Base-by-base conservation (phyloP, 352 stramenopile genomes). In the Phytophthora ohioensis region DNA sequence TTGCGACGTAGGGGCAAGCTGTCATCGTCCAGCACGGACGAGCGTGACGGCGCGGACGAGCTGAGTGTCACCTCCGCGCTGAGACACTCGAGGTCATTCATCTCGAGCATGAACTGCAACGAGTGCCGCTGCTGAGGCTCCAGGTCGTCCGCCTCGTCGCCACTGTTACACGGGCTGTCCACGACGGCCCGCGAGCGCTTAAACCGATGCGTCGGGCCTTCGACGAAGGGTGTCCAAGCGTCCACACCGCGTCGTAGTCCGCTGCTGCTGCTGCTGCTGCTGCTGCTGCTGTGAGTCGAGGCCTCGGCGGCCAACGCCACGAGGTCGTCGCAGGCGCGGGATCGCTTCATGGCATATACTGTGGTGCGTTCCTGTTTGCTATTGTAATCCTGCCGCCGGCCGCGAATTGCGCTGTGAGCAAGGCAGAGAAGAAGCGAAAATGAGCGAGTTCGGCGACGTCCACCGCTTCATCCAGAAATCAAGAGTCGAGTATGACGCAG, bases 261-360 rank as follows among this genome's bases (percentile, higher is more conserved):
- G 57, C 35, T 10, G 47, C 46, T 59, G 58, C 10, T 66, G 32
- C 34, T 62, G 36, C 46, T 46, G 45, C 35, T 10, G 47, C 46
- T 59, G 58, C 10, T 66, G 32, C 34, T 62, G 36, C 46, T 46
- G 45, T 46, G 49, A 57, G 51, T 13, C 0, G 43, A 57, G 49
- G 74, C 54, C 39, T 73, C 58, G 67, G 73, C 65, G 56, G 71
- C 84, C 48, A 91, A 74, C 32, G 81, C 78, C 51, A 88, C 76
- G 39, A 91, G 77, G 60, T 91, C 81, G 63, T 90, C 80, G 63
- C 79, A 90, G n/a, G 84, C 84, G 53, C 84, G 81, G 34, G 84
- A 91, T 74, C 84, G 78, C 69, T 91, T 91, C 84, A 91, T 90
- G 15, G 51, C 46, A 61, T 67, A 3, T 48, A 75, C 11, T 39